Evolutionary conservation across 2,329 filamentous ascomycete species (phyloP), one percentile per base, ranked within the genome.

Genomic region (Aspergillus sp.): DNA sequence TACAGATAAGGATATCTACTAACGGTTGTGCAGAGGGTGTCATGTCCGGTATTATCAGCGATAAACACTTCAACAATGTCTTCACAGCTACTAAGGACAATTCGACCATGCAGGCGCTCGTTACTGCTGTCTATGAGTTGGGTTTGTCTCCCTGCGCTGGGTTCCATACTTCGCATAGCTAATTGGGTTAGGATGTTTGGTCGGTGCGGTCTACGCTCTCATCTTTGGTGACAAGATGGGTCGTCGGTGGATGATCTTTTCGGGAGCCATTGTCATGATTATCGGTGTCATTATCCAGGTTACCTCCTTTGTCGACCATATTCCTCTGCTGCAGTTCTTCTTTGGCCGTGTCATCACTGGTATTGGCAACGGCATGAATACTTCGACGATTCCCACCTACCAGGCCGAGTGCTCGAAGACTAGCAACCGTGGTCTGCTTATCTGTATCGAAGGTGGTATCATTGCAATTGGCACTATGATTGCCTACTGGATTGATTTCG

Each of bases 371-470:
- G 76, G 76, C 13, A 76, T 79, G 63, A 78, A 78, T 59, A 78
- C 74, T 4, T 71, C 70, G 0, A 77, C 74, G 0, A 76, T 77
- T 29, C 75, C 75, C 3, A 75, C 72, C 5, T 78, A 76, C 52
- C 74, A 77, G 61, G 72, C 74, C 6, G 75, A 78, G 52, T 77
- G 73, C 55, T 74, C 73, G 4, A 70, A 66, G 44, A 74, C 78
- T 0, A 75, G 73, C 52, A 81, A 81, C 60, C 74, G 79, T 50
- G 80, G 80, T 50, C 71, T 81, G 30, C 62, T 82, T 42, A 82
- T 82, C 52, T 81, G 78, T 59, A 79, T 82, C 38, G 78, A 73
- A 56, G 76, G 72, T 53, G 75, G 74, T 56, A 64, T 69, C 29
- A 73, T 77, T 36, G 73, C 73, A 7, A 72, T 76, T 40, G 74